A percentile compares a stretch with the other conserved stretches of the same genome.
Evolutionary conservation across 805 yeast genomes (phyloP).

Genomic region (Candida krabiensis): DNA sequence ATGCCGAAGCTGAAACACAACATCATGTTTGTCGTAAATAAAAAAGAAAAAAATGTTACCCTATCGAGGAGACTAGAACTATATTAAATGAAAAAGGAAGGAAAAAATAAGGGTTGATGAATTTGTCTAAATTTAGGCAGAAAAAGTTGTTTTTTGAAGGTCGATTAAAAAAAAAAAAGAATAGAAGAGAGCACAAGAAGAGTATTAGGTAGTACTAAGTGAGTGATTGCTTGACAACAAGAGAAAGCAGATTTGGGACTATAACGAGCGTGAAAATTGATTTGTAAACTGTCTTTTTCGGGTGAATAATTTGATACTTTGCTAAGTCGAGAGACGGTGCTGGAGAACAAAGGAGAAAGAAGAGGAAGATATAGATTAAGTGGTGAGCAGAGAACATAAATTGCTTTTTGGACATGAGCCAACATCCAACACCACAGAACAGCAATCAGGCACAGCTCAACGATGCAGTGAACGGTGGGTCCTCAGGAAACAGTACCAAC

Average conservation of each 20-base stretch:
- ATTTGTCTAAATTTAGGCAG: constrained; percentile 5
- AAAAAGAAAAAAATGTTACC: no score
- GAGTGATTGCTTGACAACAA: no score
- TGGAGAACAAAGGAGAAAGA: not conserved
- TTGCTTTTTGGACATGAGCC: constrained; percentile 10
- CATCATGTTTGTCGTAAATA: not conserved
- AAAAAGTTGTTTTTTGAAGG: constrained; percentile 7
- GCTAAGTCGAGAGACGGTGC: no score
- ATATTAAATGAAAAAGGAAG: constrained; percentile 7
- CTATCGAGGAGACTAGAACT: no score
- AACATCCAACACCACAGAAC: constrained; percentile 16
- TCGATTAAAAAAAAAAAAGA: not conserved
- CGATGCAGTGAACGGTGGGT: constrained; percentile 9
- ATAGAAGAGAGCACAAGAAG: not conserved
- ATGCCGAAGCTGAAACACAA: no score
- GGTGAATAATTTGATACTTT: no score
- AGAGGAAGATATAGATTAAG: not conserved
- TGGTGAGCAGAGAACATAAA: not conserved
- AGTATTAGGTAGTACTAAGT: no score
- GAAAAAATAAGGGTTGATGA: constrained; percentile 5
- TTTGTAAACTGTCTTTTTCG: no score
- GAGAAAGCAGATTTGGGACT: no score
- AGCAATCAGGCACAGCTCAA: constrained; percentile 4
- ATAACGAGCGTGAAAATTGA: no score
- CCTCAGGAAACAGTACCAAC: constrained; percentile 7